Percentiles rank a stretch among this genome's conserved stretches.
phyloP scores from a whole-genome alignment of 2,329 filamentous ascomycete genomes.

The Hypoxylon sp. region DNA sequence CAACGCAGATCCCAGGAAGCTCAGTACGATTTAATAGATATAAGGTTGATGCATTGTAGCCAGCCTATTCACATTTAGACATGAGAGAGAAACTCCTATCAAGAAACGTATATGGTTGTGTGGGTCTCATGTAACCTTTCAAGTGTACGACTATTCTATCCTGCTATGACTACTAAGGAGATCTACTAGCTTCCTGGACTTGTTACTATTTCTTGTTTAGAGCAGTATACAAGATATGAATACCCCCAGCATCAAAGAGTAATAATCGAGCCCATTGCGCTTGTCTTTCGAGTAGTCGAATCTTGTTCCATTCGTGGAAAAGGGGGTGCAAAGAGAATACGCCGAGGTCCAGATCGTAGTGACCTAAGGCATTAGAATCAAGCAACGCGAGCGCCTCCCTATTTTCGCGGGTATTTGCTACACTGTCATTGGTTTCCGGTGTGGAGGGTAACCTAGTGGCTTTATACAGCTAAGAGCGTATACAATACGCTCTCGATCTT shows the following conservation, averaged over 20 bases:
- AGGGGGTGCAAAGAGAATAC: not conserved
- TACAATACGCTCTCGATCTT: not conserved
- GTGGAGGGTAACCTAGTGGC: not conserved
- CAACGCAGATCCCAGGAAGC: not conserved
- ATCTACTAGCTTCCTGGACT: too few species aligned
- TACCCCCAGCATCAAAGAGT: too few species aligned
- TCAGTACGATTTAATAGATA: not conserved
- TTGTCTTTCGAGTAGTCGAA: not conserved
- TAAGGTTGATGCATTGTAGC: not conserved
- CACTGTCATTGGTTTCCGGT: not conserved
- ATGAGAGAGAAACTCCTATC: not conserved
- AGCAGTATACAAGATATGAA: too few species aligned
- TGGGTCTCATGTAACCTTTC: constrained; percentile 20
- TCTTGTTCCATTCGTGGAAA: not conserved
- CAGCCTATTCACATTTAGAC: not conserved
- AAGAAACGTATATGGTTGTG: not conserved
- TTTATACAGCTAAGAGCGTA: not conserved
- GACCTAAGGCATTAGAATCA: not conserved
- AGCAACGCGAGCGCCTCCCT: not conserved
- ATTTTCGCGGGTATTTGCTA: not conserved
- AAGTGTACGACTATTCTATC: not conserved
- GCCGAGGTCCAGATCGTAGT: not conserved
- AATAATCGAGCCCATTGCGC: too few species aligned
- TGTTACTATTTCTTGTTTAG: too few species aligned
- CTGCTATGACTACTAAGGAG: not conserved